Base-by-base conservation (phyloP, 768 basidiomycete genomes). In the Neoboletus brunneissimus region DNA sequence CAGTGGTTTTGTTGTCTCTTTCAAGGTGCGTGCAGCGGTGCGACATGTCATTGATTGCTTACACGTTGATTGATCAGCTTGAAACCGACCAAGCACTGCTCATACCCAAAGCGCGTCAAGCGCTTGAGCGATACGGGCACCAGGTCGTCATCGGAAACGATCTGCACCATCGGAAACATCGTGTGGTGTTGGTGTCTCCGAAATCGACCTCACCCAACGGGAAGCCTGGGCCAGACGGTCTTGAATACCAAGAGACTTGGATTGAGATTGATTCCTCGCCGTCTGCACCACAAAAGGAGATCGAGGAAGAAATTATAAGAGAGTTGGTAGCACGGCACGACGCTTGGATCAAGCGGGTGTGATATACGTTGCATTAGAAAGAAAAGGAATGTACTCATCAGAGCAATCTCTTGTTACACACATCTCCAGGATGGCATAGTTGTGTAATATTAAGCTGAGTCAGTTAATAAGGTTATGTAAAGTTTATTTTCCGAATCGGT, bases 111-210 rank as follows among this genome's bases (percentile, higher is more conserved):
- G 88, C 95, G 0, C 81, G 86, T 16, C 82, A 80, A 10, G 92
- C 97, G 2, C 82, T 98, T 34, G 87, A 93, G 57, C 84, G 95
- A 25, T 99, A 98, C 71, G 94, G 95, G 1, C 97, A 98, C 70
- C 95, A 98, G 68, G 86, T 97, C 29, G 97, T 99, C 51, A 92
- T 99, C 58, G 97, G 93, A 20, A 99, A 99, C 72, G 89, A 94
- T 58, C 84, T 99, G n/a, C 83, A 94, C 66, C 81, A 83, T 37
- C 84, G 97, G 51, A 99, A 99, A 71, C 82, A 82, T 59, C 89
- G 94, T 69, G 96, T 99, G 53, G 91, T 96, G 6, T 89, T 98
- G 65, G 88, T 99, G 31, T 89, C 90, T 20, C 84, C 58, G 59
- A 70, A 41, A 64, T 63, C 56, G 62, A 63, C 51, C 57, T 58